Evolutionary conservation across 495 filamentous ascomycete species (phyloP), one percentile per base, ranked within the genome.

Genomic region (Penicillium arizonense): DNA sequence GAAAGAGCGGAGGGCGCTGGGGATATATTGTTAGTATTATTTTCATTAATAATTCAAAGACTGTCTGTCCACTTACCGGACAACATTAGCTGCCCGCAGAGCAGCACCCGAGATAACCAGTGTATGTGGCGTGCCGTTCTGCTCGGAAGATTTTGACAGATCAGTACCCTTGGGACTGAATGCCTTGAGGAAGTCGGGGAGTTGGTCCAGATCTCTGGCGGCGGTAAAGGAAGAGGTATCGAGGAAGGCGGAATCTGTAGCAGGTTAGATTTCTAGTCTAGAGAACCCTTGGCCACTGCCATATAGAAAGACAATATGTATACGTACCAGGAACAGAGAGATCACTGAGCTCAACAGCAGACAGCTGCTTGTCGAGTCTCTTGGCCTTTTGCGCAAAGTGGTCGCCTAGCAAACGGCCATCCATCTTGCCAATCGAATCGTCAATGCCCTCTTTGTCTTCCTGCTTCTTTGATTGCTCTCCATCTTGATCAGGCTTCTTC

Each of bases 61-160:
- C 21, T n/a, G 6, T 21, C 33, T 9, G 9, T 37, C 18, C 34
- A 54, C 69, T 39, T 73, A 88, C 85, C 89, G 81, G 3, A 87
- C 81, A 18, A 93, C 56, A 63, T 96, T 85, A 1, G 90, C 90
- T 2, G 93, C 89, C 56, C 93, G 78, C 30, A 96, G 71, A 0
- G 86, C 93, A n/a, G 89, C 88, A 13, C 75, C 77, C 6, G 91
- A 83, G 4, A 96, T 75, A 39, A 96, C 82, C 39, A 97, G 68
- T 3, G 93, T 97, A 66, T 96, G 92, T 13, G 94, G 94, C 9
- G 84, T 79, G 8, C 93, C 94, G 18, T 82, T 83, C 56, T 81
- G 71, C 67, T 86, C 81, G 0, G 89, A 78, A 1, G 89, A 77
- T 37, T 79, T 75, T 3, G 78, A 76, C 7, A 92, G 72, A 51